A percentile compares a stretch with the other conserved stretches of the same genome.
These are phyloP conservation scores for Candolleomyces efflorescens DNA, from an alignment of 768 basidiomycete species.

Conservation along the genomic window DNA sequence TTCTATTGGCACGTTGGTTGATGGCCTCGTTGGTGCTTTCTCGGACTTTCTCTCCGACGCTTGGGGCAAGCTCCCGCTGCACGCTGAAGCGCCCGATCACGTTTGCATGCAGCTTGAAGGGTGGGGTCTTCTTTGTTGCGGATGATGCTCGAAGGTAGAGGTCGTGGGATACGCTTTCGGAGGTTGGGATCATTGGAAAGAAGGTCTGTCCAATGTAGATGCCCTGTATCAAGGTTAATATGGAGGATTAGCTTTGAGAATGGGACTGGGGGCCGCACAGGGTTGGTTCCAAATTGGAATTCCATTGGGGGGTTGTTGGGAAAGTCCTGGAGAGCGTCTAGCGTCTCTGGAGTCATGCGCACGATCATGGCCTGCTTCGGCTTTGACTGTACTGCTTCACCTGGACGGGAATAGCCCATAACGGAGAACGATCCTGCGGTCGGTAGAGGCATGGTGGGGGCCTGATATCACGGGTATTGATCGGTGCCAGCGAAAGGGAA, in stretches of 20 bases:
- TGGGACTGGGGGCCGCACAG: slow-evolving; percentile 38
- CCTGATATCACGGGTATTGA: neutral
- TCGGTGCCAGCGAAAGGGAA: neutral
- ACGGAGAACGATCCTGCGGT: slow-evolving; percentile 49
- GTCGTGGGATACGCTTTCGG: slow-evolving; percentile 59
- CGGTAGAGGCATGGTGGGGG: slow-evolving; percentile 62
- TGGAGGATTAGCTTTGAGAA: neutral
- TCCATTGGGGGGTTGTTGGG: slow-evolving; percentile 43
- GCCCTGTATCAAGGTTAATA: slow-evolving; percentile 36
- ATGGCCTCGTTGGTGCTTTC: slow-evolving; percentile 43
- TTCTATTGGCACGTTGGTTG: slow-evolving; percentile 36
- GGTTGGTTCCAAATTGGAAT: slow-evolving; percentile 57
- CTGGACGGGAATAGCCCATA: slow-evolving; percentile 51
- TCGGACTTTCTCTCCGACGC: slow-evolving; percentile 41
- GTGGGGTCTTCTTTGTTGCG: slow-evolving; percentile 52
- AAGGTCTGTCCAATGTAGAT: slow-evolving; percentile 62
- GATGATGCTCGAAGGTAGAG: slow-evolving; percentile 66
- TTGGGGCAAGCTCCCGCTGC: slow-evolving; percentile 52
- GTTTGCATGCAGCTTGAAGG: slow-evolving; percentile 70
- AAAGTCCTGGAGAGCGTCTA: slow-evolving; percentile 59
- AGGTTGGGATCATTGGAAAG: slow-evolving; percentile 52
- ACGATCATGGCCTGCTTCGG: slow-evolving; percentile 75
- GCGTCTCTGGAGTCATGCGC: slow-evolving; percentile 67
- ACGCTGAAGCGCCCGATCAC: slow-evolving; percentile 71
- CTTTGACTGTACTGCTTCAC: slow-evolving; percentile 51